Evolutionary conservation across 345 rosid species (phyloP), one percentile per base, ranked within the genome.

Genomic region (Linum trigynum): DNA sequence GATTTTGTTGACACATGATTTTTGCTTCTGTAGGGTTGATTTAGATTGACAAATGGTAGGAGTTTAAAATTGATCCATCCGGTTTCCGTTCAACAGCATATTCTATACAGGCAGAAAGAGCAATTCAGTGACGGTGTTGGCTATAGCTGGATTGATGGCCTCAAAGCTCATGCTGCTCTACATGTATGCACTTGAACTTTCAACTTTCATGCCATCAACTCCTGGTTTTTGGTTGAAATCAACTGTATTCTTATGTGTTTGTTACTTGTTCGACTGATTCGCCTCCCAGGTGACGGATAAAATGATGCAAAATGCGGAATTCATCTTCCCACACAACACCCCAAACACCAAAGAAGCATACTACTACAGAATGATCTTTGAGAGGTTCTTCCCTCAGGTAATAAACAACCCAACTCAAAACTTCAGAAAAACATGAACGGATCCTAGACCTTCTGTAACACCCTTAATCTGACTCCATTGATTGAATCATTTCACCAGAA

Each of bases 101-200:
- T 92, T 67, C 82, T 92, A 43, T 90, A 92, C 79, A 88, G 98
- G 71, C 98, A 92, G 78, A 92, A 92, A 61, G 98, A 92, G 66
- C 97, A 92, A 68, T 92, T 92, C 56, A 92, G 98, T 72, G 98
- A 92, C 62, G 97, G 98, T 38, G 98, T 92, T 39, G 96, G 97
- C 53, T 92, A 90, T 57, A 88, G 97, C 65, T 92, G 98, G 98
- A 92, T 92, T 16, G 98, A 90, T 80, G 97, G 98, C 36, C 92
- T 92, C 59, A 88, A 90, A 75, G 86, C 84, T 35, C 97, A 92
- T 65, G 91, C 98, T 67, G 81, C 78, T 32, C 61, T 57, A 72
- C 84, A 86, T 76, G 97, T 92, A 80, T 45, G 40, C 50, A 41
- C 7, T 6, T 37, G 37, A 32, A 16, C 38, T 2, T 8, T 40